These are phyloP conservation scores for Trichoderma sp. DNA, from an alignment of 2,329 filamentous ascomycete species.

Conservation along the genomic window DNA sequence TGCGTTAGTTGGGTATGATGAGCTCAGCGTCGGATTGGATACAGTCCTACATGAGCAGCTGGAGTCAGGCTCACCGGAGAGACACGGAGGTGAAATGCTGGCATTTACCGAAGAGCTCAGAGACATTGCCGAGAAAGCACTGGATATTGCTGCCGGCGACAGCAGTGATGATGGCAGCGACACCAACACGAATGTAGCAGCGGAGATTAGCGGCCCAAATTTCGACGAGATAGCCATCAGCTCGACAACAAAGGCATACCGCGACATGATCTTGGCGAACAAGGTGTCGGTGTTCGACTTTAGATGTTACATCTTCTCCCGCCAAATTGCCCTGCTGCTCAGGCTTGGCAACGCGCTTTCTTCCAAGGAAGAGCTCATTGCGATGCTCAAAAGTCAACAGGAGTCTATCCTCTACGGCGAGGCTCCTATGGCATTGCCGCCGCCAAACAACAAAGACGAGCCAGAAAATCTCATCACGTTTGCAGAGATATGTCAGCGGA, in stretches of 20 bases:
- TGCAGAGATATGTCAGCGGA: slow-evolving; percentile 81
- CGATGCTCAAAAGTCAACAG: slow-evolving; percentile 61
- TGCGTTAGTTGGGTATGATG: slow-evolving; percentile 90
- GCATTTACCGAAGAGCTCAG: slow-evolving; percentile 72
- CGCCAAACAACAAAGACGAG: slow-evolving; percentile 53
- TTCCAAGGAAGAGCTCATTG: slow-evolving; percentile 59
- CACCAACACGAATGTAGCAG: slow-evolving; percentile 42
- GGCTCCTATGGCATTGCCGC: slow-evolving; percentile 49
- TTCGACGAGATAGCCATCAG: slow-evolving; percentile 61
- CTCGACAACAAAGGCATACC: slow-evolving; percentile 73
- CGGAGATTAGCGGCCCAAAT: slow-evolving; percentile 30
- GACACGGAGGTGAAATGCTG: slow-evolving; percentile 71
- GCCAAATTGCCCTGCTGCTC: slow-evolving; percentile 79
- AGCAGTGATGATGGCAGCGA: slow-evolving; percentile 46
- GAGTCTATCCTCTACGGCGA: slow-evolving; percentile 58
- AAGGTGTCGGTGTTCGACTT: slow-evolving; percentile 97
- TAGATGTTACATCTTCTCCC: slow-evolving; percentile 85
- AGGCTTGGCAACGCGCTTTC: slow-evolving; percentile 74
- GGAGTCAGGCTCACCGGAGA: slow-evolving; percentile 55
- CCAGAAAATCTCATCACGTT: slow-evolving; percentile 73
- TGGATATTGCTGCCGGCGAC: slow-evolving; percentile 37
- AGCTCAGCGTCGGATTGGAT: slow-evolving; percentile 85
- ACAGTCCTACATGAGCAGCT: slow-evolving; percentile 74
- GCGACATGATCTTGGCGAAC: slow-evolving; percentile 88
- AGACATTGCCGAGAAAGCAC: slow-evolving; percentile 52